Evolutionary conservation across 768 basidiomycete genomes (phyloP), one percentile per base, ranked within the genome.

Genomic region (Strobilomyces confusus): DNA sequence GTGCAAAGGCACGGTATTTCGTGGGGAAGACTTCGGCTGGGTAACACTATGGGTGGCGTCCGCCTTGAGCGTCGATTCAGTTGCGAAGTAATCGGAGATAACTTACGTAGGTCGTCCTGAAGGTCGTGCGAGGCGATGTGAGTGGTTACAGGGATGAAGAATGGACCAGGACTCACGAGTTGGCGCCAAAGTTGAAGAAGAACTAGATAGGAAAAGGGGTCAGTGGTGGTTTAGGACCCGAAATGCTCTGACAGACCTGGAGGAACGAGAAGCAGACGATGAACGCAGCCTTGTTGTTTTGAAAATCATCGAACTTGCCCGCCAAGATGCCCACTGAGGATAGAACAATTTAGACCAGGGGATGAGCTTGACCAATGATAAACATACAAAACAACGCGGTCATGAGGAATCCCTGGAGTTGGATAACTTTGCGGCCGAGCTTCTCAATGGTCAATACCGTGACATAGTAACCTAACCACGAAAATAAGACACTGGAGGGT

Each of bases 131-230:
- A 48, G 12, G 29, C 30, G 17, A 13, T 30, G 43, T 49, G 19
- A 63, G 51, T 51, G 44, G 33, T 46, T 38, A 41, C 40, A 2
- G 2, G 9, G 8, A 46, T 25, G 14, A 11, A 15, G 45, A 6
- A 19, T 19, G 20, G 25, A 34, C 6, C 14, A 49, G 5, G 9
- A 60, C 80, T 58, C 62, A 83, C 77, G 81, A 72, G 63, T 88
- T 89, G 4, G 86, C 84, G 19, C 88, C 87, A 61, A 88, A 90
- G 72, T 89, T 89, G 76, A 89, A 89, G 76, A 89, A 87, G 74
- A 87, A 87, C 75, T 83, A 55, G 0, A 43, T 19, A n/a, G 22
- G 15, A 7, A 22, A 37, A 11, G 55, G 26, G 15, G 47, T 56
- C 9, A 60, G 55, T n/a, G 19, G 9, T 42, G 25, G 5, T 30